These are phyloP conservation scores for Aureobasidium sp. DNA, from an alignment of 2,329 filamentous ascomycete genomes.

Conservation along the genomic window DNA sequence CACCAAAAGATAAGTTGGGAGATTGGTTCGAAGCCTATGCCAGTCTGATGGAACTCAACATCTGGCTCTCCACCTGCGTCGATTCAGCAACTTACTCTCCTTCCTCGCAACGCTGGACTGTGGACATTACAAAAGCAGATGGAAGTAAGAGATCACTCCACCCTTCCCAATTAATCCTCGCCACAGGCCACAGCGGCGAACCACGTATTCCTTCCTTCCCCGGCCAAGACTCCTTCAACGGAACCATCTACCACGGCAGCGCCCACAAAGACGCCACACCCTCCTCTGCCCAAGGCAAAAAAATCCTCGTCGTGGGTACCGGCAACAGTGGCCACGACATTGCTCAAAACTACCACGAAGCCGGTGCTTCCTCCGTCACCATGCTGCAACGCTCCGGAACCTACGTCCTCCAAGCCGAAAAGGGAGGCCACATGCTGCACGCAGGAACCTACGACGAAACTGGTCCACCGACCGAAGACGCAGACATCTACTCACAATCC, in stretches of 20 bases:
- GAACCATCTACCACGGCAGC: conserved; percentile 46
- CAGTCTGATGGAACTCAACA: conserved; percentile 55
- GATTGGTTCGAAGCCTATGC: conserved; percentile 62
- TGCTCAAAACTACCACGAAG: conserved; percentile 46
- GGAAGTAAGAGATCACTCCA: conserved; percentile 44
- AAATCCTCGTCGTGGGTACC: conserved; percentile 40
- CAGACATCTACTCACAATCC: conserved; percentile 52
- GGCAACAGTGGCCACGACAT: conserved; percentile 45
- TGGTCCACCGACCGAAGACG: conserved; percentile 54
- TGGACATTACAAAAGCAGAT: conserved; percentile 40
- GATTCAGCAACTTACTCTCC: conserved; percentile 44
- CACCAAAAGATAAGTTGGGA: conserved; percentile 61
- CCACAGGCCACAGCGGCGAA: conserved; percentile 60
- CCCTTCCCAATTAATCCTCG: conserved; percentile 56
- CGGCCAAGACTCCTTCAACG: conserved; percentile 47
- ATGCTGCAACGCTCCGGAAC: conserved; percentile 62
- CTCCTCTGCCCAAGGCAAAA: conserved; percentile 27
- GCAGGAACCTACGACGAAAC: conserved; percentile 40
- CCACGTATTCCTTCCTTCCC: conserved; percentile 44
- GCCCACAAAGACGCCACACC: conserved; percentile 40
- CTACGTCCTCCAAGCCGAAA: conserved; percentile 50
- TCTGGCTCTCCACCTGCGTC: conserved; percentile 51
- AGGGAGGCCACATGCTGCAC: conserved; percentile 41
- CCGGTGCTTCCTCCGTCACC: conserved; percentile 54
- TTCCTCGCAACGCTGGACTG: conserved; percentile 43